Conservation (phyloP, 305 asterid genomes). For the Galium porrigens region DNA sequence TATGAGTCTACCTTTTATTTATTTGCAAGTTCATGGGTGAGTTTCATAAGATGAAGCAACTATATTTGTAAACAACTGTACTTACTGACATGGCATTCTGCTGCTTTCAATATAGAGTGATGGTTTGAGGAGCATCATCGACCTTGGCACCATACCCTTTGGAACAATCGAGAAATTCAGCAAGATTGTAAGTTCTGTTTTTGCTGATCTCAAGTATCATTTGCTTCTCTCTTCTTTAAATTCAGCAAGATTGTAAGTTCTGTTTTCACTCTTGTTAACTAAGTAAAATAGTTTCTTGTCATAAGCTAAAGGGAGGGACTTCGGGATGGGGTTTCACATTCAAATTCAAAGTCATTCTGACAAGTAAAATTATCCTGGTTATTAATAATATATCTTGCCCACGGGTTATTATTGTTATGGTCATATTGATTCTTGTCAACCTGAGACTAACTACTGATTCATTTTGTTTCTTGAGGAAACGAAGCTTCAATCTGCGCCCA, state of each 20-base stretch:
- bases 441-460: conserved; percentile 7
- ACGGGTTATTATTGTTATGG: neutral
- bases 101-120: conserved; percentile 44
- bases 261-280: neutral
- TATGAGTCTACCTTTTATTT: neutral
- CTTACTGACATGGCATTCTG: neutral
- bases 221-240: neutral
- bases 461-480: conserved; percentile 16
- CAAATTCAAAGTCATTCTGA: neutral
- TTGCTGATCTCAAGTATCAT: neutral
- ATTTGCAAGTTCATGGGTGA: neutral
- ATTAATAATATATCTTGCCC: neutral
- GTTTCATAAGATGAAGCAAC: neutral
- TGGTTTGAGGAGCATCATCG: conserved; percentile 65
- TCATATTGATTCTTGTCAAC: neutral
- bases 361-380: neutral
- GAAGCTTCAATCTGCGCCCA: conserved; percentile 52
- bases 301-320: neutral
- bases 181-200: conserved; percentile 55
- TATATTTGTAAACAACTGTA: neutral
- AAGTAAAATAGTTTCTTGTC: neutral
- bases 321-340: neutral
- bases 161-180: conserved; percentile 77
- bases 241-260: neutral
- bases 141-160: conserved; percentile 83